Evolutionary conservation across 305 asterid species (phyloP).

Genomic region (Fraxinus ornus): DNA sequence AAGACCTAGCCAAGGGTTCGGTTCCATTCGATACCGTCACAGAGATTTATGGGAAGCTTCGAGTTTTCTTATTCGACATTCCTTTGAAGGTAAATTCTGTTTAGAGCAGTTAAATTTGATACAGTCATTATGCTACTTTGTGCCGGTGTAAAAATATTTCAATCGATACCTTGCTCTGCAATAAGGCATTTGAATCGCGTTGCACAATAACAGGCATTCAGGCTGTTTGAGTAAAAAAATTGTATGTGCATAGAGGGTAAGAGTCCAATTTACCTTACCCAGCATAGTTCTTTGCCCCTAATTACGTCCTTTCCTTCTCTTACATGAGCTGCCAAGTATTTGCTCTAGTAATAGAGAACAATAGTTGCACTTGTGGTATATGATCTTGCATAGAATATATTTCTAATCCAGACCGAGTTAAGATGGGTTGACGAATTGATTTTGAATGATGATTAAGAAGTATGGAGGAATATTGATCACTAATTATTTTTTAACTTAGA

Average conservation of each 20-base stretch:
- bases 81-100: conserved; percentile 58
- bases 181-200: background rate
- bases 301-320: background rate
- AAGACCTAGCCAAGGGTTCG: conserved; percentile 61
- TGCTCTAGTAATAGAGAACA: background rate
- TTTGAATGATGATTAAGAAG: background rate
- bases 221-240: background rate
- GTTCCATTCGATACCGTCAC: conserved; percentile 62
- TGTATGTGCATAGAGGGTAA: background rate
- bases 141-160: background rate
- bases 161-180: background rate
- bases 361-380: background rate
- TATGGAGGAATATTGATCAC: background rate
- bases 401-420: background rate
- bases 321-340: background rate
- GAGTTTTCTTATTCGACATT: conserved; percentile 50
- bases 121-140: background rate
- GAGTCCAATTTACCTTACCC: background rate
- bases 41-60: conserved; percentile 61
- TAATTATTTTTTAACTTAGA: background rate
- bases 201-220: background rate
- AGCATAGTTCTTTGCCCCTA: background rate
- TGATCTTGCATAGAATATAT: background rate
- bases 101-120: background rate
- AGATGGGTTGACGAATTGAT: background rate